Evolutionary conservation across 768 basidiomycete species (phyloP), one percentile per base, ranked within the genome.

Genomic region (Brasilioporus rufonigricans): DNA sequence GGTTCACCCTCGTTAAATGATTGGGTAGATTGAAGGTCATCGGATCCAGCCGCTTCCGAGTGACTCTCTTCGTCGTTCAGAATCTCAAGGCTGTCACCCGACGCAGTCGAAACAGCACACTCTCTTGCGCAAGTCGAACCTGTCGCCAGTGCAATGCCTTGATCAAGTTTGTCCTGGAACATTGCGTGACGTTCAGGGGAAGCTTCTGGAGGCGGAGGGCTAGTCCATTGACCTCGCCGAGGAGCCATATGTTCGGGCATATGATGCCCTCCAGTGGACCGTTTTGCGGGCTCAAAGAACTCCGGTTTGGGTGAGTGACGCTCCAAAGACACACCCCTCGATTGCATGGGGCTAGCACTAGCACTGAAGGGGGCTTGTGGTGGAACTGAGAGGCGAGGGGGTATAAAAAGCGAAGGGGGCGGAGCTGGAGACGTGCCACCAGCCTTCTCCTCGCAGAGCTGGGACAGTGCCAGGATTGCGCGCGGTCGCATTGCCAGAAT

Each of bases 371-470:
- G 83, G 1, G 82, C 84, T 64, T 89, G 89, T 3, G 86, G 85
- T 6, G 88, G 86, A 29, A 70, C 54, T 0, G 79, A 72, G 19
- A 80, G 53, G 19, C 79, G 77, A 18, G 80, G 77, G 6, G 78
- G 76, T 18, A 72, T 64, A 24, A 83, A 76, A 39, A 78, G 56
- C 9, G 72, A 58, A 36, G 71, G 61, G 24, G 79, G 73, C 14
- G 78, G 71, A 35, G 78, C 72, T 23, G 67, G 66, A 58, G 74
- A 76, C 1, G 75, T 61, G 14, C 57, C 39, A 18, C 81, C 83
- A 51, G 85, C 84, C 23, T 93, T 86, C 69, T 98, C 95, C 64
- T 93, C 91, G 64, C 95, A 97, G 13, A 99, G 83, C 61, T 94
- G 89, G 2, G 93, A 85, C 18, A 98, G 78, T 5, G 91, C 89